phyloP scores from a whole-genome alignment of 176 grass and related monocot genomes.

The Oryza coarctata region DNA sequence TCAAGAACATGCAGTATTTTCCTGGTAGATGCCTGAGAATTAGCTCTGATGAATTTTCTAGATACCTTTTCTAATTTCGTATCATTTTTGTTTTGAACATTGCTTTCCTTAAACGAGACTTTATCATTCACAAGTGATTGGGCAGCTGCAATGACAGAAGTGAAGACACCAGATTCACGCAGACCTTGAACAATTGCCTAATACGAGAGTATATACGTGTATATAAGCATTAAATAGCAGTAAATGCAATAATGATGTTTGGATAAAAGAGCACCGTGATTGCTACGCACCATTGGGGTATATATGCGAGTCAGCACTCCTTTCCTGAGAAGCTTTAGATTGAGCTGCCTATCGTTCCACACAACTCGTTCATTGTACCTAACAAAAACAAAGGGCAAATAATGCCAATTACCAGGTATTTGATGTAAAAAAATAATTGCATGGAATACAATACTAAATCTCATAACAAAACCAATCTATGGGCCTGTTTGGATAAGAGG shows the following conservation, averaged over 20 bases:
- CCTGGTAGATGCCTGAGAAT: slow-evolving; percentile 39
- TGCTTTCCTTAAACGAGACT: slow-evolving; percentile 24
- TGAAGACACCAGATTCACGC: slow-evolving; percentile 80
- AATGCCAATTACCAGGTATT: neutral
- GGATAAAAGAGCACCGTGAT: neutral
- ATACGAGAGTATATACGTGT: slow-evolving; percentile 6
- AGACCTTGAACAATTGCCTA: slow-evolving; percentile 86
- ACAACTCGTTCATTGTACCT: slow-evolving; percentile 95
- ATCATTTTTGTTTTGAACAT: slow-evolving; percentile 22
- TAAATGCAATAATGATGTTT: slow-evolving; percentile 10
- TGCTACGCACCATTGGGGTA: slow-evolving; percentile 68
- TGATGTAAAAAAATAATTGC: neutral
- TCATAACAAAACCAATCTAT: neutral
- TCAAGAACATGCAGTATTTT: slow-evolving; percentile 53
- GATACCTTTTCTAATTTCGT: slow-evolving; percentile 1
- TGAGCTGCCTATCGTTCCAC: slow-evolving; percentile 78
- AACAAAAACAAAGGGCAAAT: neutral
- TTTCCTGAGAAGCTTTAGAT: slow-evolving; percentile 80
- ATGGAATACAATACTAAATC: neutral
- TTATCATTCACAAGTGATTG: slow-evolving; percentile 44
- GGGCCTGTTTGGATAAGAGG: neutral
- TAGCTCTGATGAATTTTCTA: neutral
- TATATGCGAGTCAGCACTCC: slow-evolving; percentile 83
- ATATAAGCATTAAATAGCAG: slow-evolving; percentile 5
- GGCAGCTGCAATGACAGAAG: slow-evolving; percentile 62